Conservation (phyloP, 78 protist genomes). For the Planoprotostelium fungivorum region DNA sequence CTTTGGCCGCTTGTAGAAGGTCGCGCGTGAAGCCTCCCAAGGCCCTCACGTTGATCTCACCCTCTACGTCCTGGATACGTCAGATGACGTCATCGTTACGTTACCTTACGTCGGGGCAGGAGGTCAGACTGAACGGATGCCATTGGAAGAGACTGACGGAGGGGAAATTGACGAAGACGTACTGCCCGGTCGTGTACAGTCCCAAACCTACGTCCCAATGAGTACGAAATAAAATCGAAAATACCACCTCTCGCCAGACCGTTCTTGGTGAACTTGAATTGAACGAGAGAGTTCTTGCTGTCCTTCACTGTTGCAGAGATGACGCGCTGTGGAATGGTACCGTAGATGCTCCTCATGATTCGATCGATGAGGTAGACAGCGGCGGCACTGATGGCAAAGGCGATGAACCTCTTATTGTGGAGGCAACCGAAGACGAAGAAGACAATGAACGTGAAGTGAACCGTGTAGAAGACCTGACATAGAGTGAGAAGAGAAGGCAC, state of each 20-base stretch:
- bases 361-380: constrained; percentile 2
- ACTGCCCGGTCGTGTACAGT: constrained; percentile 4
- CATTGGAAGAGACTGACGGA: not conserved
- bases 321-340: not conserved
- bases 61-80: not conserved
- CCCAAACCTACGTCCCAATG: not conserved
- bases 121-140: constrained; percentile 16
- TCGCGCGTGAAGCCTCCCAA: not conserved
- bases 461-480: constrained; percentile 6
- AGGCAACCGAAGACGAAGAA: not conserved
- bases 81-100: not conserved
- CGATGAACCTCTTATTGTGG: not conserved
- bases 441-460: not conserved
- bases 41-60: not conserved
- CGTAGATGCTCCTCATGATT: not conserved
- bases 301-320: not conserved
- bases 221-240: not conserved
- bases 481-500: too few relatives aligned
- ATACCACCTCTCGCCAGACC: not conserved
- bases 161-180: constrained; percentile 14
- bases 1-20: not conserved
- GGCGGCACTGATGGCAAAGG: not conserved
- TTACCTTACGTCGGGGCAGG: not conserved
- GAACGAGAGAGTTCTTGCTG: not conserved
- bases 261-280: not conserved